Conservation (phyloP, 78 protist genomes). For the Dictyostelium purpureum region DNA sequence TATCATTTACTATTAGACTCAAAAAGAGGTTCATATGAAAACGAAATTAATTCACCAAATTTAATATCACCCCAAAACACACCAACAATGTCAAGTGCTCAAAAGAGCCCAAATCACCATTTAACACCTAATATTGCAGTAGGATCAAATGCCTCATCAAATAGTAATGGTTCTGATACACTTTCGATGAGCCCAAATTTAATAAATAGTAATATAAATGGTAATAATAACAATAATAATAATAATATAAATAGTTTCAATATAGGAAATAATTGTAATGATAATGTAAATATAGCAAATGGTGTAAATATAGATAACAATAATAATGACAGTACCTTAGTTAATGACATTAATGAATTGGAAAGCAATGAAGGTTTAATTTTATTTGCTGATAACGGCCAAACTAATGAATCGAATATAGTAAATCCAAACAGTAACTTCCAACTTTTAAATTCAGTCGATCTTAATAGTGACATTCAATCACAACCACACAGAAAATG, state of each 20-base stretch:
- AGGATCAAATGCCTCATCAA: not conserved
- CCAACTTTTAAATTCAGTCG: slow-evolving; percentile 1
- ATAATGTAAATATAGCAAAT: not conserved
- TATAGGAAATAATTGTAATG: not conserved
- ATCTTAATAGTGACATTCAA: not conserved
- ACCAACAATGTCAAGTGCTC: not conserved
- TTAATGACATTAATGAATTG: not conserved
- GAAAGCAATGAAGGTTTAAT: not conserved
- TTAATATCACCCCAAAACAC: not conserved
- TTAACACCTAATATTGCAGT: not conserved
- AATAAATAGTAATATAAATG: not conserved
- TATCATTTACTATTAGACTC: slow-evolving; percentile 62
- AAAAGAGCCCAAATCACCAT: not conserved
- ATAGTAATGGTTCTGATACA: not conserved
- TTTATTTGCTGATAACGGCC: not conserved
- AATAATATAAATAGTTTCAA: not conserved
- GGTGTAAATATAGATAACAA: not conserved
- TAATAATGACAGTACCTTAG: not conserved
- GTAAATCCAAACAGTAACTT: slow-evolving; percentile 10
- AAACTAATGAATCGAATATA: not conserved
- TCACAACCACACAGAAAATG: slow-evolving; percentile 43
- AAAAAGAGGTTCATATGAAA: slow-evolving; percentile 36
- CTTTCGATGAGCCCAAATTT: not conserved
- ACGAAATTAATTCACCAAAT: slow-evolving; percentile 10
- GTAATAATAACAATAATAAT: not conserved